Conservation (phyloP, 352 stramenopile species). For the Thraustochytrium sp. region DNA sequence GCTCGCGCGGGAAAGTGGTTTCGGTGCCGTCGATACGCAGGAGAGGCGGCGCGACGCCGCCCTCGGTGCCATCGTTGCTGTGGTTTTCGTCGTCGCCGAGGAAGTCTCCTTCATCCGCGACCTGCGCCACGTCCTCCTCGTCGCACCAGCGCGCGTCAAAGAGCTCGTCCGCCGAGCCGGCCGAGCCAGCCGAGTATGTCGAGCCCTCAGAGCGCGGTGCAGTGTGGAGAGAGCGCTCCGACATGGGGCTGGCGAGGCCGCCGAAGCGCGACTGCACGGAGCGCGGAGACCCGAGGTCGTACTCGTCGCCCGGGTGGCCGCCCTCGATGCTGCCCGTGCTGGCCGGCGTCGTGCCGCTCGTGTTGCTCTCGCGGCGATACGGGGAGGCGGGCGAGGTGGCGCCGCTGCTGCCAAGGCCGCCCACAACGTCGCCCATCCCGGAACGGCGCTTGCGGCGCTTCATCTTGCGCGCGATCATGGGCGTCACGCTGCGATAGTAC, state of each 20-base stretch:
- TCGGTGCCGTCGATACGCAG: background rate
- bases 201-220: background rate
- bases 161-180: background rate
- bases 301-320: background rate
- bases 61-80: too few relatives aligned
- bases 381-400: background rate
- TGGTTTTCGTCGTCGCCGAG: background rate
- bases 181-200: background rate
- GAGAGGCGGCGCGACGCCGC: too few relatives aligned
- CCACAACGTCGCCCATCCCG: background rate
- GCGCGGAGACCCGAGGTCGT: background rate
- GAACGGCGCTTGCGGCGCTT: background rate
- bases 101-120: background rate
- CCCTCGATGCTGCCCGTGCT: background rate
- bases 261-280: background rate
- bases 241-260: background rate
- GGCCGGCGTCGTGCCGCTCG: background rate
- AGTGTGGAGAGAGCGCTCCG: conserved; percentile 4
- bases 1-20: background rate
- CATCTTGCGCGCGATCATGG: background rate
- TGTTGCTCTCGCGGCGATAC: background rate
- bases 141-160: conserved; percentile 6
- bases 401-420: background rate
- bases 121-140: background rate
- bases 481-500: background rate